Base-by-base conservation (phyloP, 805 yeast species). In the Nakazawaea ambrosiae region DNA sequence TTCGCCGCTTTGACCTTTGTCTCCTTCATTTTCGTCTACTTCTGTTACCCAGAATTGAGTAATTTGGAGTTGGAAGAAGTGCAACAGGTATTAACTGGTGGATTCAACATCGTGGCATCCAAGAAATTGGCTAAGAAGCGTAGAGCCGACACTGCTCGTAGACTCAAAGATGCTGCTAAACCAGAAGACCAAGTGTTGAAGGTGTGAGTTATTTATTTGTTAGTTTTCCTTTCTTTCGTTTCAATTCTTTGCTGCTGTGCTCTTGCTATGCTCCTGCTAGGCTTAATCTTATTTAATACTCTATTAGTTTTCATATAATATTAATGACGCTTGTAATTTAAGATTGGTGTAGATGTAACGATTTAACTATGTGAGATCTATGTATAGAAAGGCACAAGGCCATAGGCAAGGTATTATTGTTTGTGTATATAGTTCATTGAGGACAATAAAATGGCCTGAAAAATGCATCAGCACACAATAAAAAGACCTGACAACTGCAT, bases 51-150 rank as follows among this genome's bases (percentile, higher is more conserved):
- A 20, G 98, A 90, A 62, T 75, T 94, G 31, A 77, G 95, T 2
- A 92, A 92, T 33, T 71, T 90, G 54, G 88, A 85, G 50, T 68
- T 90, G 42, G 98, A 92, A 59, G 97, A 90, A 62, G 85, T 94
- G 33, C 94, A 89, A 50, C 71, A 74, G 37, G 69, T 90, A 15
- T 70, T 90, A 46, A 68, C 80, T 27, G 83, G 80, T 44, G 97
- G 97, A 1, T 90, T 90, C 68, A 83, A 85, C 49, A 85, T 92
- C 46, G 79, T 75, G 50, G 74, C 73, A 30, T 75, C 85, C 1
- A 58, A 70, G 44, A 63, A 60, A 34, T 53, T 80, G 46, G 82
- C 83, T 27, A 65, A 68, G 42, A 28, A 34, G 20, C 32, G 42
- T 30, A 33, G 37, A 32, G 31, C 26, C 4, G 33, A 37, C 14